phyloP scores from a whole-genome alignment of 139 green algal genomes.

The Choricystis sp. region DNA sequence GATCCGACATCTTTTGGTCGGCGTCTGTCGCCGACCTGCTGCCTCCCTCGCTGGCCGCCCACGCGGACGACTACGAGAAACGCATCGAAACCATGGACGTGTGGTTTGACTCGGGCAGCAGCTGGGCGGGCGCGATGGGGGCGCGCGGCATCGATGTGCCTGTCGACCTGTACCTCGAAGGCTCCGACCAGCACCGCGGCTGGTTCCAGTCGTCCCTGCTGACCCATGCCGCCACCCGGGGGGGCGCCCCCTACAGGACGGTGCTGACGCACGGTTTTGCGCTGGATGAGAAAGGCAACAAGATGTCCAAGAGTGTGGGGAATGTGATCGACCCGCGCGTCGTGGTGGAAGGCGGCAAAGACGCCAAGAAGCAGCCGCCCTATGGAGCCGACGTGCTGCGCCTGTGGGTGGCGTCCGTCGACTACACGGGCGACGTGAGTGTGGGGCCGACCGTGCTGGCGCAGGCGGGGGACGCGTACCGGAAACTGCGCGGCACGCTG shows the following conservation, averaged over 20 bases:
- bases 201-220: constrained; percentile 97
- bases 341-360: constrained; percentile 82
- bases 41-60: constrained; percentile 32
- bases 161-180: constrained; percentile 95
- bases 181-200: constrained; percentile 89
- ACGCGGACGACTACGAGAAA: neutral
- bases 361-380: constrained; percentile 72
- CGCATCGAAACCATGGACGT: constrained; percentile 95
- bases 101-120: constrained; percentile 94
- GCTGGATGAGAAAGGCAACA: constrained; percentile 44
- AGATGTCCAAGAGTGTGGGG: constrained; percentile 87
- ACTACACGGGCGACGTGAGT: constrained; percentile 87
- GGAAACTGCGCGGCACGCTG: constrained; percentile 80
- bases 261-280: constrained; percentile 82
- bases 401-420: constrained; percentile 87
- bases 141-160: constrained; percentile 44
- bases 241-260: constrained; percentile 67
- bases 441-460: constrained; percentile 61
- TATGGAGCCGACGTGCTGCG: constrained; percentile 89
- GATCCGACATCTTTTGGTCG: constrained; percentile 78
- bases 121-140: constrained; percentile 77
- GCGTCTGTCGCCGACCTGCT: constrained; percentile 69
- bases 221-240: constrained; percentile 75
- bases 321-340: constrained; percentile 87
- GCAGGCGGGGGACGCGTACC: constrained; percentile 83